Percentiles rank a stretch among this genome's conserved stretches.
phyloP scores from a whole-genome alignment of 1,284 basidiomycete species.

The Heterobasidion irregulare region DNA sequence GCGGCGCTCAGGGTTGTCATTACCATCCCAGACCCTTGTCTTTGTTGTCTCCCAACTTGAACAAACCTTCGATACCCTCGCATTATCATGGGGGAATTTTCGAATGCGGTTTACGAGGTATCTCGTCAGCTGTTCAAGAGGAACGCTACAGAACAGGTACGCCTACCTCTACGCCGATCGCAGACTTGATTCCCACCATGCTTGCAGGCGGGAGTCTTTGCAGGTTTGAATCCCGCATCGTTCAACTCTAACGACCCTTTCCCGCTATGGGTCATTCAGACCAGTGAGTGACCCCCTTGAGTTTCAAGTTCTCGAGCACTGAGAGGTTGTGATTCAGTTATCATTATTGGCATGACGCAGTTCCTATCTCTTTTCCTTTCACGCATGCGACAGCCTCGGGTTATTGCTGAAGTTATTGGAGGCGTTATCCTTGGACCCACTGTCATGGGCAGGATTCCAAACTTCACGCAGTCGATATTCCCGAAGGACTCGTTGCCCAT shows the following conservation, averaged over 20 bases:
- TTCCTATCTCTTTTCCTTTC: conserved; percentile 53
- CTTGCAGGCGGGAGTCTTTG: conserved; percentile 50
- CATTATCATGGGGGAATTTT: conserved; percentile 33
- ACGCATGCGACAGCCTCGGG: conserved; percentile 74
- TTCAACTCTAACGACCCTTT: conserved; percentile 64
- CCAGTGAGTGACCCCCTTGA: conserved; percentile 31
- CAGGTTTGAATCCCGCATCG: conserved; percentile 53
- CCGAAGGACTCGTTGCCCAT: conserved; percentile 62
- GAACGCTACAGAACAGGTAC: conserved; percentile 39
- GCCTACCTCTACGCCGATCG: background rate
- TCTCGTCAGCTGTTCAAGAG: conserved; percentile 21
- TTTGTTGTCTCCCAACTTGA: too few species aligned
- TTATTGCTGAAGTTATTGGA: conserved; percentile 84
- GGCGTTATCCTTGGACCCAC: conserved; percentile 77
- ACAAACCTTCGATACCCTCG: too few species aligned
- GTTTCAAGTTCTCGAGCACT: conserved; percentile 1
- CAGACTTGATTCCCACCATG: background rate
- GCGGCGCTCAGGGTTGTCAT: too few species aligned
- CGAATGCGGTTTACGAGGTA: conserved; percentile 25
- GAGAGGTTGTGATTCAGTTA: conserved; percentile 27
- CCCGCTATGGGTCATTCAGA: conserved; percentile 79
- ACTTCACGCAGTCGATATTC: conserved; percentile 69
- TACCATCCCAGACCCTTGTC: too few species aligned
- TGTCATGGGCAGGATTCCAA: conserved; percentile 69
- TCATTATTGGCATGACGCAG: conserved; percentile 74